Percentiles rank a stretch among this genome's conserved stretches.
Conservation (phyloP, 2,329 filamentous ascomycete species). For the Raffaelea albimanens region DNA sequence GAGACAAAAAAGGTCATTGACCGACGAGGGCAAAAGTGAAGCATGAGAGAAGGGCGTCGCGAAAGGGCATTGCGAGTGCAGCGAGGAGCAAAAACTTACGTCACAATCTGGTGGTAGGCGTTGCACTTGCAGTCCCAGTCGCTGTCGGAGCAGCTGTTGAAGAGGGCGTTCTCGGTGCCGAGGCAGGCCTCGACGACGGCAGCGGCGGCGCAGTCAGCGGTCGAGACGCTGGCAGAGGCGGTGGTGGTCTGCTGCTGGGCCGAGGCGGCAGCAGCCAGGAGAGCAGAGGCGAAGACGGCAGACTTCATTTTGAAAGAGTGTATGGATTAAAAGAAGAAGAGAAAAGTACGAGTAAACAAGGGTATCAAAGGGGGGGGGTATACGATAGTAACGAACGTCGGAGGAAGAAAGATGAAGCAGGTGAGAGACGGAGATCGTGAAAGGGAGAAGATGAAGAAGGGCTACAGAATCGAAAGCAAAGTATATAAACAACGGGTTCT, state of each 20-base stretch:
- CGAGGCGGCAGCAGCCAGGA: conserved; percentile 6
- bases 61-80: neutral
- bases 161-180: conserved; percentile 25
- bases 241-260: conserved; percentile 6
- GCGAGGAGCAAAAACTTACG: conserved; percentile 25
- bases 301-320: conserved; percentile 8
- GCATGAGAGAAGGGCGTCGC: no score
- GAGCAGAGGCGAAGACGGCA: conserved; percentile 4
- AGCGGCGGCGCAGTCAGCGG: conserved; percentile 11
- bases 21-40: no score
- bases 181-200: conserved; percentile 15
- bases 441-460: no score
- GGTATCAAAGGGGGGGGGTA: neutral
- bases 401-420: no score
- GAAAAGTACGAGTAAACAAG: neutral
- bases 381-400: neutral
- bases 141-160: conserved; percentile 24
- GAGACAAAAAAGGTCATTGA: no score
- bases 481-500: no score
- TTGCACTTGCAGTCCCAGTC: conserved; percentile 40
- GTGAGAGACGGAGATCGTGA: no score
- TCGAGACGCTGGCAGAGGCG: neutral
- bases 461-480: no score
- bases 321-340: neutral
- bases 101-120: conserved; percentile 32